phyloP scores from a whole-genome alignment of 2,329 filamentous ascomycete genomes.

The Nemania abortiva region DNA sequence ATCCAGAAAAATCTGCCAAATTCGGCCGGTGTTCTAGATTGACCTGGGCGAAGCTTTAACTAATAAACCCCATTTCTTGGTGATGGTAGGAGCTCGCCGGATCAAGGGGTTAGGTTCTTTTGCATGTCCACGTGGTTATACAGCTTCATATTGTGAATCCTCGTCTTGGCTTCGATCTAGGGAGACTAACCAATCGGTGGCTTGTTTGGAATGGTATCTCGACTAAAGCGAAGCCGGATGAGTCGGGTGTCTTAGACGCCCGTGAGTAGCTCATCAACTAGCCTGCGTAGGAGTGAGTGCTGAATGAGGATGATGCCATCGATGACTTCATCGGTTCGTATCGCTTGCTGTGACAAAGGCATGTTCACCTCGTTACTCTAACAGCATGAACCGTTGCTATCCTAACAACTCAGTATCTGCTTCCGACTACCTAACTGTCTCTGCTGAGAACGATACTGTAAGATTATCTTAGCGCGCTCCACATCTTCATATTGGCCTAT shows the following conservation, averaged over 20 bases:
- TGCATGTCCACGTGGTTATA: not conserved
- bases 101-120: not conserved
- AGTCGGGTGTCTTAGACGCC: not conserved
- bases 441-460: not conserved
- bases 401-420: not conserved
- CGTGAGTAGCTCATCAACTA: not conserved
- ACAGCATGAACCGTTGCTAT: not conserved
- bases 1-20: no score
- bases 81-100: not conserved
- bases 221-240: not conserved
- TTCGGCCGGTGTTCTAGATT: not conserved
- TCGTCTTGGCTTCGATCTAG: not conserved
- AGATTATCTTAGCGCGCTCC: not conserved
- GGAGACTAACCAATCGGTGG: not conserved
- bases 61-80: not conserved
- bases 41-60: not conserved
- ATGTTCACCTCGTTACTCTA: not conserved
- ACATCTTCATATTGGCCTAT: not conserved
- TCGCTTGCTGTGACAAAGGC: not conserved
- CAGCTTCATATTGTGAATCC: not conserved
- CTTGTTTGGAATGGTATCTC: not conserved
- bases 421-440: not conserved
- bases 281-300: not conserved
- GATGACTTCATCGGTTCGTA: not conserved
- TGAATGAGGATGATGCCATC: not conserved